Conservation (phyloP, 805 yeast genomes). For the Saccharomycopsis sp. region DNA sequence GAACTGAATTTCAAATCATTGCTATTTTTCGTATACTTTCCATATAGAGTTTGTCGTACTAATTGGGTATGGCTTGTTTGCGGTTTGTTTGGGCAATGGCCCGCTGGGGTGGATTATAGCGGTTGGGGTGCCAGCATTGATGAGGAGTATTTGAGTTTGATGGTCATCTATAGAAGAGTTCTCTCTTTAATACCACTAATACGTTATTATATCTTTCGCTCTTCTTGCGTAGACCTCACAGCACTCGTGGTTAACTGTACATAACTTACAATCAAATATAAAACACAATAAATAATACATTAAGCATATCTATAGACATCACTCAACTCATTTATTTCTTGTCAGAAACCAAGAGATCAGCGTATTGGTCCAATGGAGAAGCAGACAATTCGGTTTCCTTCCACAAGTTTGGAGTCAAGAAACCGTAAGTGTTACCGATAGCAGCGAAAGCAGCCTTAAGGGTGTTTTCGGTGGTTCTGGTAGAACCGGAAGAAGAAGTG, state of each 20-base stretch:
- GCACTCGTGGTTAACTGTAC: too few relatives aligned
- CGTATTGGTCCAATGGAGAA: constrained; percentile 93
- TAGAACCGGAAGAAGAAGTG: constrained; percentile 97
- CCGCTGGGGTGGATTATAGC: too few relatives aligned
- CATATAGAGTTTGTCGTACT: too few relatives aligned
- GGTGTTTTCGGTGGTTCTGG: constrained; percentile 99
- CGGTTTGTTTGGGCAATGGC: neutral
- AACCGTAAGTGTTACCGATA: constrained; percentile 99
- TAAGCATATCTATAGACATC: neutral
- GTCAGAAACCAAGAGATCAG: constrained; percentile 37
- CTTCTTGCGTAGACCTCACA: too few relatives aligned
- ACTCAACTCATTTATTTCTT: neutral
- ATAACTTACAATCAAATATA: neutral
- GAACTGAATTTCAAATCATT: neutral
- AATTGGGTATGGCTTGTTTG: neutral
- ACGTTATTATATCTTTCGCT: too few relatives aligned
- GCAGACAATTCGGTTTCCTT: constrained; percentile 72
- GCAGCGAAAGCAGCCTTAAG: constrained; percentile 99
- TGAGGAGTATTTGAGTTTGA: too few relatives aligned
- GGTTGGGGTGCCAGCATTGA: too few relatives aligned
- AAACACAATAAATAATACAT: neutral
- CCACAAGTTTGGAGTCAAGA: constrained; percentile 99
- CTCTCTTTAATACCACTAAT: too few relatives aligned
- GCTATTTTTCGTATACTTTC: neutral
- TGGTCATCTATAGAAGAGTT: too few relatives aligned